These are phyloP conservation scores for Ensete ventricosum DNA, from an alignment of 176 grass and related monocot species.

Conservation along the genomic window DNA sequence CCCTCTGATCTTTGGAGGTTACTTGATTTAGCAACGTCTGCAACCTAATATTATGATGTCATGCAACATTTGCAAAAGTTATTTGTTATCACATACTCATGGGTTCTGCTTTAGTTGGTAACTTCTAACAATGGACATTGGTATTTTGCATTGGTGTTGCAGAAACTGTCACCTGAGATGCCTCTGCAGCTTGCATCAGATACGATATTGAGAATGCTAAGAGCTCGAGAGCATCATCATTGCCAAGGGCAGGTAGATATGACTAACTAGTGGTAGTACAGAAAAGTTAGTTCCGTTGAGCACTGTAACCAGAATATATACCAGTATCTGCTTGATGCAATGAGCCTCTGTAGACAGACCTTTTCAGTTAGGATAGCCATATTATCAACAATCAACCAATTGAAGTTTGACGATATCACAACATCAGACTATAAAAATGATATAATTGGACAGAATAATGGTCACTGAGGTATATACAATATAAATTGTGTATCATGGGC, in stretches of 20 bases:
- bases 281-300: not conserved
- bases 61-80: not conserved
- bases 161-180: constrained; percentile 92
- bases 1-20: not conserved
- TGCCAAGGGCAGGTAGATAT: constrained; percentile 74
- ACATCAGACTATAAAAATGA: too few species aligned
- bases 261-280: not conserved
- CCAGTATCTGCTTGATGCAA: not conserved
- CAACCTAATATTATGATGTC: not conserved
- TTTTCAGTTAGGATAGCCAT: too few species aligned
- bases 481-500: too few species aligned
- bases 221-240: constrained; percentile 88
- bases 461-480: too few species aligned
- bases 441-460: too few species aligned
- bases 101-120: not conserved
- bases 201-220: constrained; percentile 84
- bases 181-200: constrained; percentile 89
- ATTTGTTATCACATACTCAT: not conserved
- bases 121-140: not conserved
- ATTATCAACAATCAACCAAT: too few species aligned
- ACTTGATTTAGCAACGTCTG: not conserved
- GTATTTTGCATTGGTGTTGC: constrained; percentile 10
- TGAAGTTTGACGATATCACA: too few species aligned
- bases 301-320: not conserved
- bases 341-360: not conserved